Base-by-base conservation (phyloP, 345 rosid genomes). In the Citrus inodora region DNA sequence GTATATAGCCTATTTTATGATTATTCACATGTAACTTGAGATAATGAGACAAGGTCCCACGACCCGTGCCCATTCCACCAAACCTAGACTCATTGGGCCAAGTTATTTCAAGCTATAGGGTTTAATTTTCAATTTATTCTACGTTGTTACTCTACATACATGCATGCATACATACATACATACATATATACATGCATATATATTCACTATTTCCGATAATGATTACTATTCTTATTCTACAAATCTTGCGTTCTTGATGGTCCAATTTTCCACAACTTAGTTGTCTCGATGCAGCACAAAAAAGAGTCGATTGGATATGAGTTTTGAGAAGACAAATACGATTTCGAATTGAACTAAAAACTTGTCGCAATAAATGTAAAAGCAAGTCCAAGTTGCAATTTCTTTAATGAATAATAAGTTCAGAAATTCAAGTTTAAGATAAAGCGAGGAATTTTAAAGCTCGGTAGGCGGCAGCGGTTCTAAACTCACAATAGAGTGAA, bases 1-100 rank as follows among this genome's bases (percentile, higher is more conserved):
- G 87, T 71, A 81, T 73, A 38, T 82, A 17, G 86, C 73, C 76
- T 22, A 32, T 77, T 81, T 17, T 2, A 48, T 2, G 77, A 70
- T 56, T 60, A 60, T 59, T 75, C 84, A 56, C 53, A 21, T 27
- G 65, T 37, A 55, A 72, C 79, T 55, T 67, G 73, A 14, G 40
- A 25, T 42, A 62, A 72, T 59, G 28, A 62, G 40, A 17, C 38
- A 64, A 30, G 77, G 60, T 56, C 79, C 83, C 83, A 16, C 46
- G 8, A 1, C 63, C 42, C 77, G 30, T 55, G 73, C 65, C 42
- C 73, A 70, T 73, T 73, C 80, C 70, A 78, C 68, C 74, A 16
- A 77, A 69, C 79, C 56, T 21, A 11, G 56, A 78, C 48, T 61
- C 42, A 42, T 6, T 19, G 35, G 37, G 7, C 73, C 81, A 28